Conservation (phyloP, 257 asterid genomes). For the Ocimum tenuiflorum region DNA sequence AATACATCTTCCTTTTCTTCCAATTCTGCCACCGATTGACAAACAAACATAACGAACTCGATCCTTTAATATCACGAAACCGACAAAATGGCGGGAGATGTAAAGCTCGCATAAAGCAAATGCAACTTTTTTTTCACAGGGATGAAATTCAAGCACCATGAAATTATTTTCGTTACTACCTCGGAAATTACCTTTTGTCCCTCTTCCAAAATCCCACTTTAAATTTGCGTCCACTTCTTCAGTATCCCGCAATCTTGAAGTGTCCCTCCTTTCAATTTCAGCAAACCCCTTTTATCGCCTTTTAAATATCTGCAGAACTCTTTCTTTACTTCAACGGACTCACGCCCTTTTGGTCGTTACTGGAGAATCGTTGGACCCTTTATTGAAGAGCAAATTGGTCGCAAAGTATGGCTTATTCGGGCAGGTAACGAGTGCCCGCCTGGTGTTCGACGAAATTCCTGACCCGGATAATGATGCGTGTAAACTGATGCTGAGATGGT, state of each 20-base stretch:
- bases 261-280: constrained; percentile 29
- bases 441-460: constrained; percentile 52
- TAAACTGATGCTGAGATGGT: constrained; percentile 66
- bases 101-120: constrained; percentile 5
- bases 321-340: constrained; percentile 30
- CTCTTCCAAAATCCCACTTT: constrained; percentile 10
- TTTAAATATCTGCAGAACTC: constrained; percentile 41
- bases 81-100: constrained; percentile 26
- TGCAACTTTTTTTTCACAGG: too few relatives aligned
- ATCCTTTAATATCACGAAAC: too few relatives aligned
- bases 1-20: not conserved
- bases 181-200: constrained; percentile 6
- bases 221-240: constrained; percentile 19
- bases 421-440: constrained; percentile 32
- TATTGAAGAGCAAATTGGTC: constrained; percentile 30
- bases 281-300: constrained; percentile 37
- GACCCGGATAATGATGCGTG: constrained; percentile 38
- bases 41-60: not conserved
- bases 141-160: constrained; percentile 22
- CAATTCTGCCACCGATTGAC: constrained; percentile 6
- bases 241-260: constrained; percentile 20
- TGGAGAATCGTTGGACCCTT: constrained; percentile 32
- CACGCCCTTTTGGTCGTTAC: constrained; percentile 44
- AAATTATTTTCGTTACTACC: constrained; percentile 13
- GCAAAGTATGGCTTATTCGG: constrained; percentile 42